These are phyloP conservation scores for Boletellus dicymbophilus DNA, from an alignment of 1,284 basidiomycete species.

Conservation along the genomic window DNA sequence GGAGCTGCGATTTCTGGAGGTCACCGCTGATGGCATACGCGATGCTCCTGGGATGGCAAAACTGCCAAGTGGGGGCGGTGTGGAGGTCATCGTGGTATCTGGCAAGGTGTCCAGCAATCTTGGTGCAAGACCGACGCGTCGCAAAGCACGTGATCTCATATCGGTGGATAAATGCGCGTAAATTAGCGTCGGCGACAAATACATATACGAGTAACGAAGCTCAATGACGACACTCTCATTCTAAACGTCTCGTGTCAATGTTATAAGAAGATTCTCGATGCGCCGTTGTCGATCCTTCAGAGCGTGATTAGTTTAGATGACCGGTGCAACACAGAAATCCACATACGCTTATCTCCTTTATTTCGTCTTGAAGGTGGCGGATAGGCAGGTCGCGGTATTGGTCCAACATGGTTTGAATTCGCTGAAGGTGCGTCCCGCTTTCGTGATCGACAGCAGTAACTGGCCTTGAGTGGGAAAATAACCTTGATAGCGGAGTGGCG, in stretches of 20 bases:
- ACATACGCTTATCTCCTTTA: constrained; percentile 76
- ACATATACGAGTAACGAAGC: neutral
- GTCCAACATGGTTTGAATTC: constrained; percentile 62
- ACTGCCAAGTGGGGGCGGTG: constrained; percentile 29
- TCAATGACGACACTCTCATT: constrained; percentile 9
- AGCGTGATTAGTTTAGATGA: constrained; percentile 2
- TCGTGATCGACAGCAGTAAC: constrained; percentile 22
- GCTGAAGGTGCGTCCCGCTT: constrained; percentile 46
- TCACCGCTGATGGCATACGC: constrained; percentile 28
- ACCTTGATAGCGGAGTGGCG: constrained; percentile 27
- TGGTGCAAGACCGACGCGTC: constrained; percentile 5
- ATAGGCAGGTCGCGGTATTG: constrained; percentile 64
- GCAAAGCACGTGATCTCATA: constrained; percentile 14
- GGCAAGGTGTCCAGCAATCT: neutral
- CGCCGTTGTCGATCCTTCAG: constrained; percentile 72
- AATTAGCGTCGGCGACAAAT: too few species aligned
- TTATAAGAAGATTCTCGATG: constrained; percentile 69
- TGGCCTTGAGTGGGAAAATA: constrained; percentile 26
- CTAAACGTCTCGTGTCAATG: constrained; percentile 51
- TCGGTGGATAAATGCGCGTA: too few species aligned
- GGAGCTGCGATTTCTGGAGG: constrained; percentile 51
- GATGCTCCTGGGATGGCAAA: constrained; percentile 29
- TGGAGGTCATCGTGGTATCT: constrained; percentile 28
- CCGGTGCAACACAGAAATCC: neutral
- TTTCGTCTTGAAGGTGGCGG: constrained; percentile 67